Evolutionary conservation across 371 early-diverging fungal genomes (phyloP), one percentile per base, ranked within the genome.

Genomic region (Umbelopsis sp.): DNA sequence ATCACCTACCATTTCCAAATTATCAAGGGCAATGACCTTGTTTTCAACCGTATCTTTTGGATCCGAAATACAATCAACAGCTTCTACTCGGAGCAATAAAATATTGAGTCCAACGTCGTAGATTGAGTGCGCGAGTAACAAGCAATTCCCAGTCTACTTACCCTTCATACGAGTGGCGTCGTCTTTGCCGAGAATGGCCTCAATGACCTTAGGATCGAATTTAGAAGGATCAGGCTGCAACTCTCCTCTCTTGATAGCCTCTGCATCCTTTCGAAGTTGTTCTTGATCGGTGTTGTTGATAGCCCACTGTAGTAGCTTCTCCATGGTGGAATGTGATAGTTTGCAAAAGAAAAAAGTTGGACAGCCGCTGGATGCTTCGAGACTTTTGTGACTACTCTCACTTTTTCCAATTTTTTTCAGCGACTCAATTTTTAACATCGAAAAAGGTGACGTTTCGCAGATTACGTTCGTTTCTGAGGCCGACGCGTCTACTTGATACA

Each of bases 131-230:
- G 22, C 22, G 16, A 24, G 6, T 22, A 5, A 4, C 70, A 63
- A 1, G 51, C 50, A 0, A 69, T 1, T 35, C 69, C 44, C 53
- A 72, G 50, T 20, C 46, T 63, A n/a, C 63, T 68, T 68, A 87
- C 86, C 94, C 74, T 86, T 82, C 96, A 97, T 96, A 62, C 88
- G 84, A 32, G 91, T 91, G 1, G 96, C 88, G 57, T 96, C 97
- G 63, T 92, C 90, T 81, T 95, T 94, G 44, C 98, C 98, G 35
- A 97, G 85, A 67, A 97, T 96, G 10, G 92, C 87, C 66, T 97
- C 96, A 48, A 97, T 81, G 68, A 97, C 78, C 53, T 83, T 93
- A 10, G 96, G 92, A 76, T 97, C 93, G 37, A 81, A 79, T 50
- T 73, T 70, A 16, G 77, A 64, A 5, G 86, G 84, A 65, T 74